A percentile compares a stretch with the other conserved stretches of the same genome.
Conservation (phyloP, 108 stramenopile genomes). For the Nannochloropsis oceanica region DNA sequence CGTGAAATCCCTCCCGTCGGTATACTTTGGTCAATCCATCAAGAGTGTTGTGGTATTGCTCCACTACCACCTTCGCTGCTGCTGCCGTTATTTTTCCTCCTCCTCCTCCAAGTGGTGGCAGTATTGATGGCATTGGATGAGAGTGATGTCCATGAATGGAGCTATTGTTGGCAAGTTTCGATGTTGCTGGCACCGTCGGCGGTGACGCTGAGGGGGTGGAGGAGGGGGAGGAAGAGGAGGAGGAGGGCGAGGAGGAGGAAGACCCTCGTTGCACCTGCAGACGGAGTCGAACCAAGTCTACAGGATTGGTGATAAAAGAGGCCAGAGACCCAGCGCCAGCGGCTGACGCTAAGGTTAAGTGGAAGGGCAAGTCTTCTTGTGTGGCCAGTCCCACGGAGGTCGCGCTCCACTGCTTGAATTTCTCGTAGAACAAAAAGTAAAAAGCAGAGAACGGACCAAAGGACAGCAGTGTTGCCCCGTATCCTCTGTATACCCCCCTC, state of each 20-base stretch:
- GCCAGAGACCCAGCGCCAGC: slow-evolving; percentile 71
- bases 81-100: neutral
- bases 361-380: slow-evolving; percentile 38
- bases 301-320: slow-evolving; percentile 79
- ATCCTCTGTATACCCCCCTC: slow-evolving; percentile 63
- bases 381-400: neutral
- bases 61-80: neutral
- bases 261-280: slow-evolving; percentile 60
- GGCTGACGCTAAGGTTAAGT: slow-evolving; percentile 51
- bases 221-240: neutral
- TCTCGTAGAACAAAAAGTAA: slow-evolving; percentile 89
- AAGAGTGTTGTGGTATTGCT: slow-evolving; percentile 39
- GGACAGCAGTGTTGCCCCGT: slow-evolving; percentile 65
- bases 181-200: neutral
- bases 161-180: neutral
- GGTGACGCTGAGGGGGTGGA: neutral
- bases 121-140: neutral
- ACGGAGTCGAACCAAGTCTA: slow-evolving; percentile 90
- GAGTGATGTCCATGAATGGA: neutral
- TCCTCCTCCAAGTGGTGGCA: neutral
- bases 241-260: neutral
- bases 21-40: slow-evolving; percentile 53
- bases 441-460: slow-evolving; percentile 93
- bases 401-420: slow-evolving; percentile 40
- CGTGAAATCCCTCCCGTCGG: slow-evolving; percentile 50